Conservation (phyloP, 805 yeast genomes). For the Debaryomyces castellii region DNA sequence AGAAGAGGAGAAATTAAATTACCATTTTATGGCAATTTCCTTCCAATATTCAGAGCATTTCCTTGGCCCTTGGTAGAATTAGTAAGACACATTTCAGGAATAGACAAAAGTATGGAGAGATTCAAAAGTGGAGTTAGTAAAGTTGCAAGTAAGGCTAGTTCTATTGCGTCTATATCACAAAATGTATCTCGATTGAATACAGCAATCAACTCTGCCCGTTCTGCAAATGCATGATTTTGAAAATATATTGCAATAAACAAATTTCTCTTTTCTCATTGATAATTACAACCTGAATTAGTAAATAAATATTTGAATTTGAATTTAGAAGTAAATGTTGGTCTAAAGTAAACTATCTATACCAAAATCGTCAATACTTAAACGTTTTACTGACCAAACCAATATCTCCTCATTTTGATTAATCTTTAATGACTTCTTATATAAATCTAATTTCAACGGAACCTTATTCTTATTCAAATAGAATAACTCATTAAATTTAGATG, state of each 20-base stretch:
- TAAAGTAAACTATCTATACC: not conserved
- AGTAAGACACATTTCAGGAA: conserved; percentile 59
- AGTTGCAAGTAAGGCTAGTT: conserved; percentile 12
- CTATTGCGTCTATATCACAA: not conserved
- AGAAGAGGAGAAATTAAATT: conserved; percentile 64
- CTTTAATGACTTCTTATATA: conserved; percentile 5
- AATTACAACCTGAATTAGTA: too few species aligned
- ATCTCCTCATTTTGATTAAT: conserved; percentile 2
- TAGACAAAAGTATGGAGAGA: conserved; percentile 53
- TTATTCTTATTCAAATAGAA: not conserved
- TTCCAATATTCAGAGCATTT: conserved; percentile 68
- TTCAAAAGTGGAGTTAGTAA: conserved; percentile 15
- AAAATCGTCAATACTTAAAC: conserved; percentile 3
- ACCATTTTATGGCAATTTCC: conserved; percentile 74
- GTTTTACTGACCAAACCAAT: conserved; percentile 8
- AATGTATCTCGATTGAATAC: not conserved
- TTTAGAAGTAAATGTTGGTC: too few species aligned
- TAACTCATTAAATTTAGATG: not conserved
- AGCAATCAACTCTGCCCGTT: too few species aligned
- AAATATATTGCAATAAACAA: too few species aligned
- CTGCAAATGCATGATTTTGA: too few species aligned
- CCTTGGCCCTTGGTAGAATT: conserved; percentile 71
- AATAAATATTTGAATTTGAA: too few species aligned
- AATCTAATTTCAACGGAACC: conserved; percentile 2
- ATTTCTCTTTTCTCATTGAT: too few species aligned